Evolutionary conservation across 139 green algal species (phyloP).

Genomic region (Dunaliella primolecta): DNA sequence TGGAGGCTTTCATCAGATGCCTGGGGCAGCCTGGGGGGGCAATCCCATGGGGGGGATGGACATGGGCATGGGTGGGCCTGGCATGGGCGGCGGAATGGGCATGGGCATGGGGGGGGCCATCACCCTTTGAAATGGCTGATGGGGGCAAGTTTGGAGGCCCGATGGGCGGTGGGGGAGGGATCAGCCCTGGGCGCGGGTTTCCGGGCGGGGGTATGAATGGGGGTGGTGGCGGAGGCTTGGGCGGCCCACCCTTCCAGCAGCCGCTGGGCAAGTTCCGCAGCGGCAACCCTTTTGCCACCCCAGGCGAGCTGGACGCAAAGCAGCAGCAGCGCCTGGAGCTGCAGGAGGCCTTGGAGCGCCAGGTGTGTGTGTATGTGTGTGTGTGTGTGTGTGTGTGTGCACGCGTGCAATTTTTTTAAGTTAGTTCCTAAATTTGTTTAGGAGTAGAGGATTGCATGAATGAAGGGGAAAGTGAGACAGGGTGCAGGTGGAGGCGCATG

Average conservation of each 20-base stretch:
- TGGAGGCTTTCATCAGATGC: neutral
- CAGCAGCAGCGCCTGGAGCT: slow-evolving; percentile 30
- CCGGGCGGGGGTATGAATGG: neutral
- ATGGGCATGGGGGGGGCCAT: neutral
- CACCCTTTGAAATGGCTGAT: neutral
- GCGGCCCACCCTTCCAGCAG: neutral
- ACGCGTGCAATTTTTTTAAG: neutral
- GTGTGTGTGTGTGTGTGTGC: neutral
- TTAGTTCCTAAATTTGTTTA: too few relatives aligned
- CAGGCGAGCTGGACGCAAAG: slow-evolving; percentile 35
- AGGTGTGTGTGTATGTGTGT: slow-evolving; percentile 14
- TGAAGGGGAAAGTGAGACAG: too few relatives aligned
- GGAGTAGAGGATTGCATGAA: too few relatives aligned
- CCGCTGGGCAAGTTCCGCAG: slow-evolving; percentile 22
- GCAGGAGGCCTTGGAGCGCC: slow-evolving; percentile 36
- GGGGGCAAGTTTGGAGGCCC: neutral
- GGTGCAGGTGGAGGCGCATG: too few relatives aligned
- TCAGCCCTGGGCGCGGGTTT: neutral
- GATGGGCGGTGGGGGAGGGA: neutral
- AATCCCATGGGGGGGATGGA: neutral
- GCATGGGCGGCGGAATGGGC: slow-evolving; percentile 8
- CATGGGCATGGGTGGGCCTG: slow-evolving; percentile 9
- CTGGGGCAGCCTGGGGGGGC: neutral
- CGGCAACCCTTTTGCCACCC: slow-evolving; percentile 32
- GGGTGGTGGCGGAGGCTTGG: neutral